Base-by-base conservation (phyloP, 768 basidiomycete genomes). In the Lyophyllum semitale region DNA sequence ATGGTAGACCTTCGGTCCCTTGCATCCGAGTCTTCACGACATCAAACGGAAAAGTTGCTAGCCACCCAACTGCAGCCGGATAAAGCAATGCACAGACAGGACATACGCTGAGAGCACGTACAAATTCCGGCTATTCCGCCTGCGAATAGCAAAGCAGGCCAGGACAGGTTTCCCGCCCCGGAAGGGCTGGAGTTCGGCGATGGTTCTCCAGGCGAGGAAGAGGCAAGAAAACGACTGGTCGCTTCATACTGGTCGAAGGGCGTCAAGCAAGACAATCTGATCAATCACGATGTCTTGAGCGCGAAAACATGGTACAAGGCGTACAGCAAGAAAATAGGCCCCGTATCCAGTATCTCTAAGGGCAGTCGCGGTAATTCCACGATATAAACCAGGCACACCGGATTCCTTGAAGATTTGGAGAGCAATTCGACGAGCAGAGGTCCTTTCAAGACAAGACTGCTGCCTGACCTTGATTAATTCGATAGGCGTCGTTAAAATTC, bases 21-120 rank as follows among this genome's bases (percentile, higher is more conserved):
- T 97, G 94, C 62, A 95, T 83, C 5, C 93, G 84, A 13, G 95
- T 95, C 73, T 97, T 96, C 57, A 95, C 79, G 3, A 94, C 89
- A 64, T 97, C 94, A 52, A 94, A 76, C 2, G 93, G 92, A 68
- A 96, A 97, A 1, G 93, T 95, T 2, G 75, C 77, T 0, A 85
- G 33, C 93, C 93, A 95, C 8, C 90, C 89, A 8, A 80, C 80
- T 80, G 44, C 6, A 37, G 38, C 27, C 9, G 1, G 22, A n/a
- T 40, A n/a, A 40, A 27, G 41, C 20, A 27, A 18, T 12, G 20
- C 20, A 9, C 17, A 15, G 22, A 25, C 6, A 5, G 20, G 13
- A 22, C 6, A 22, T 15, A 26, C 22, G 25, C 27, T 27, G 27
- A 47, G 27, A 20, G 17, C 45, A 54, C 71, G 55, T 42, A 79